These are phyloP conservation scores for Cytospora schulzeri DNA, from an alignment of 2,329 filamentous ascomycete species.

Conservation along the genomic window DNA sequence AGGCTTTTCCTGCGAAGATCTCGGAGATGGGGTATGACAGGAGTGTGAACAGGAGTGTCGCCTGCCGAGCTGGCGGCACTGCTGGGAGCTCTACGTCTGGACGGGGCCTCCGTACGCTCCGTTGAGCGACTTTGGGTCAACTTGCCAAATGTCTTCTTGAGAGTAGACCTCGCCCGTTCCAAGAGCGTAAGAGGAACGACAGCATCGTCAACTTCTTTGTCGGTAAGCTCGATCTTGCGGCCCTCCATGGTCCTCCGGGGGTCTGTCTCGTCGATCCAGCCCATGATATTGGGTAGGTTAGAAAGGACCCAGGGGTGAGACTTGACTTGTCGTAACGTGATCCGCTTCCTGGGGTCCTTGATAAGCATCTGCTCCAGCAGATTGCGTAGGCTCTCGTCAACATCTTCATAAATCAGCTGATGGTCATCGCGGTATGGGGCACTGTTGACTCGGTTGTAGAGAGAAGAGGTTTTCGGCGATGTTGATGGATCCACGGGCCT, in stretches of 20 bases:
- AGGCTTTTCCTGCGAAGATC: conserved; percentile 57
- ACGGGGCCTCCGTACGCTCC: conserved; percentile 58
- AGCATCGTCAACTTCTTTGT: conserved; percentile 83
- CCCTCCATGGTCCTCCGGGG: conserved; percentile 76
- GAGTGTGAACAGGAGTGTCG: conserved; percentile 50
- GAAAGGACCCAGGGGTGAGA: conserved; percentile 88
- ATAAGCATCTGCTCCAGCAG: conserved; percentile 77
- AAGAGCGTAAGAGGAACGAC: conserved; percentile 88
- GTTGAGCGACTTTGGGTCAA: conserved; percentile 60
- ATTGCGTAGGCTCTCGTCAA: conserved; percentile 79
- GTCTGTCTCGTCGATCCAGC: conserved; percentile 95
- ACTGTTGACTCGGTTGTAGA: conserved; percentile 60
- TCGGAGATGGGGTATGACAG: conserved; percentile 56
- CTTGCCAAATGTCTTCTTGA: conserved; percentile 68
- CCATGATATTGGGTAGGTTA: conserved; percentile 71
- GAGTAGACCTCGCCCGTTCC: conserved; percentile 78
- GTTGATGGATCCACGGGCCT: conserved; percentile 69
- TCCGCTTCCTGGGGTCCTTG: conserved; percentile 88
- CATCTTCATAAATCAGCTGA: conserved; percentile 80
- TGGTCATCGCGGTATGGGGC: conserved; percentile 75
- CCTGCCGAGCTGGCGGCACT: conserved; percentile 66
- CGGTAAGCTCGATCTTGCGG: conserved; percentile 88
- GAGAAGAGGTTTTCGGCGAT: conserved; percentile 55
- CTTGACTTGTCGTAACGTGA: conserved; percentile 89
- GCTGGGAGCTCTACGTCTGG: conserved; percentile 60